Conservation (phyloP, 2,329 filamentous ascomycete genomes). For the Fusarium sp. region DNA sequence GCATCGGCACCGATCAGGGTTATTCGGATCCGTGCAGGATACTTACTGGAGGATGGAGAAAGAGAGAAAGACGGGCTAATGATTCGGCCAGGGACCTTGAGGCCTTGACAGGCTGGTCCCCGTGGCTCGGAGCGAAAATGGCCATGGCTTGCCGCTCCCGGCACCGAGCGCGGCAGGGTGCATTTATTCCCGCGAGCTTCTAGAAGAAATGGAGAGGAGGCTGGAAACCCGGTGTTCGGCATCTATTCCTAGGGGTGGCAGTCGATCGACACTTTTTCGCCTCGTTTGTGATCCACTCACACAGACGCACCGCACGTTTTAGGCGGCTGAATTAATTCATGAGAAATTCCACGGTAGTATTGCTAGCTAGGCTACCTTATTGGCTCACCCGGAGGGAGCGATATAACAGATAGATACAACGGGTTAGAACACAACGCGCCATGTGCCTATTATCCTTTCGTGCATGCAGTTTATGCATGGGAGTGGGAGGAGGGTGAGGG, state of each 20-base stretch:
- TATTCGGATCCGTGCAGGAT: constrained; percentile 28
- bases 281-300: neutral
- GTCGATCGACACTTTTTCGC: neutral
- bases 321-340: constrained; percentile 7
- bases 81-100: constrained; percentile 6
- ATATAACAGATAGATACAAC: too few species aligned
- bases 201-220: constrained; percentile 31
- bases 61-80: neutral
- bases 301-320: neutral
- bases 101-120: constrained; percentile 1
- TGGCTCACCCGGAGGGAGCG: too few species aligned
- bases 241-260: constrained; percentile 1
- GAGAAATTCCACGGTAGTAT: too few species aligned
- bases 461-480: too few species aligned
- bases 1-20: constrained; percentile 36
- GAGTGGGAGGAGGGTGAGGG: neutral
- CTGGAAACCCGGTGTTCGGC: constrained; percentile 27
- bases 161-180: constrained; percentile 33
- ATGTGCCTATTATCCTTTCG: too few species aligned
- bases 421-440: too few species aligned
- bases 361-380: too few species aligned
- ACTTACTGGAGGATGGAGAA: constrained; percentile 20
- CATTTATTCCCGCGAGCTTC: constrained; percentile 34
- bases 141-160: constrained; percentile 19
- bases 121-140: neutral